Evolutionary conservation across 2,329 filamentous ascomycete species (phyloP).

Genomic region (Domatiomyces globalis): DNA sequence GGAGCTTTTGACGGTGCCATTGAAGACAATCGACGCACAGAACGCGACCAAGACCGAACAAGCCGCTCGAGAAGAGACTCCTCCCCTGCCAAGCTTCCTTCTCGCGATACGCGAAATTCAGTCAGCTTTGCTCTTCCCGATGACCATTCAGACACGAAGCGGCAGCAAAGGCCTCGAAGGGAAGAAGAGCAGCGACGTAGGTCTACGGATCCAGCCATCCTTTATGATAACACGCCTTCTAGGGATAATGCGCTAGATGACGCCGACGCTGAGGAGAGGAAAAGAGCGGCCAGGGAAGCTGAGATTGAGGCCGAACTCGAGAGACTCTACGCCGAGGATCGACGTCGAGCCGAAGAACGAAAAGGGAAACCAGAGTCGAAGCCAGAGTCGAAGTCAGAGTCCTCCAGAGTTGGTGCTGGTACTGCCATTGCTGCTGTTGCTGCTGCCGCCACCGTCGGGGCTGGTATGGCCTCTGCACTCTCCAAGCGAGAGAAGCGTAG

Average conservation of each 20-base stretch:
- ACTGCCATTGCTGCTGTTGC: constrained; percentile 35
- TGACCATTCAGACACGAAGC: constrained; percentile 33
- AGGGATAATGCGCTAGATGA: not conserved
- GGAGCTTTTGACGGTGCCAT: constrained; percentile 9
- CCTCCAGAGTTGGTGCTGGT: constrained; percentile 21
- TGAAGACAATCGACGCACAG: not conserved
- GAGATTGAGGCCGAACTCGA: constrained; percentile 17
- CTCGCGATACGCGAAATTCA: constrained; percentile 34
- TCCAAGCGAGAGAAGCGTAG: constrained; percentile 16
- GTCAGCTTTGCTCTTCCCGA: constrained; percentile 46
- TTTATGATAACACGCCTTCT: not conserved
- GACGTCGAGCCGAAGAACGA: constrained; percentile 7
- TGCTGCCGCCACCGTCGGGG: constrained; percentile 37
- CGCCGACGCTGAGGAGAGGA: constrained; percentile 1
- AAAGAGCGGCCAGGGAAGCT: constrained; percentile 6
- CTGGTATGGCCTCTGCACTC: constrained; percentile 29
- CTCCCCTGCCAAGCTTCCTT: constrained; percentile 9
- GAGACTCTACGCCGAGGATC: constrained; percentile 14
- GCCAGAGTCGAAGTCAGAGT: constrained; percentile 8
- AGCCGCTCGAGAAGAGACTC: constrained; percentile 9
- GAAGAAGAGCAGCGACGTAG: constrained; percentile 15
- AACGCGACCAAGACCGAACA: not conserved
- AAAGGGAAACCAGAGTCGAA: constrained; percentile 4
- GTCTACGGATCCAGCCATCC: constrained; percentile 3
- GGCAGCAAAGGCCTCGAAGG: constrained; percentile 17